Percentiles rank a stretch among this genome's conserved stretches.
Evolutionary conservation across 345 rosid species (phyloP).

Genomic region (Linum tenue): DNA sequence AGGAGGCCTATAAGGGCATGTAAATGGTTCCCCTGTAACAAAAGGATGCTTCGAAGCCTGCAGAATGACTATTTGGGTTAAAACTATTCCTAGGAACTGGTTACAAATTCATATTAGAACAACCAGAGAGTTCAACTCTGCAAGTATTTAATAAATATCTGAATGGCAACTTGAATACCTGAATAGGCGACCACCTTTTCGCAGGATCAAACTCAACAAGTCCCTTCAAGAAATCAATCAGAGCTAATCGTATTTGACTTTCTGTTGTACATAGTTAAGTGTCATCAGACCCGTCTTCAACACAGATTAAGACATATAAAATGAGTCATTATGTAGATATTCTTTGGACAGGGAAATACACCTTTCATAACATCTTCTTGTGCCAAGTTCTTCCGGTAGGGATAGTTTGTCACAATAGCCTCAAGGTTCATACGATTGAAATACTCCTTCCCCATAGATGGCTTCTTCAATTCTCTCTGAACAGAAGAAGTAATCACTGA

Average conservation of each 20-base stretch:
- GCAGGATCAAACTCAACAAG: constrained; percentile 98
- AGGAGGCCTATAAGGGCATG: constrained; percentile 77
- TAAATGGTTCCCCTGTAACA: constrained; percentile 96
- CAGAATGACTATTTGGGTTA: constrained; percentile 15
- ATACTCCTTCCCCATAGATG: constrained; percentile 88
- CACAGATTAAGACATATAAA: constrained; percentile 5
- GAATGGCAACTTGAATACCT: constrained; percentile 39
- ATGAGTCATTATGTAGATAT: constrained; percentile 1
- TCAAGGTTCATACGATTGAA: constrained; percentile 86
- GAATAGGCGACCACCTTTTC: constrained; percentile 98
- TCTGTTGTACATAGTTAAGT: constrained; percentile 38
- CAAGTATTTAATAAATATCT: constrained; percentile 12
- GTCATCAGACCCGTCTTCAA: constrained; percentile 17
- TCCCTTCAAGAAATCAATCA: constrained; percentile 95
- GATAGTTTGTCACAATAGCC: constrained; percentile 78
- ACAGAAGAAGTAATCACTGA: constrained; percentile 19
- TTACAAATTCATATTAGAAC: neutral
- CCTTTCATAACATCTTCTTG: constrained; percentile 77
- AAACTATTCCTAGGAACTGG: constrained; percentile 1
- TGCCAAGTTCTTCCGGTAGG: constrained; percentile 69
- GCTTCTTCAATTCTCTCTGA: constrained; percentile 85
- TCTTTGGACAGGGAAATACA: constrained; percentile 19
- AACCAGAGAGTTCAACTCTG: constrained; percentile 5
- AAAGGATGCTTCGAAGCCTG: constrained; percentile 99
- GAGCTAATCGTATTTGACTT: constrained; percentile 74